Base-by-base conservation (phyloP, 306 rosid genomes). In the Echinosophora koreensis region DNA sequence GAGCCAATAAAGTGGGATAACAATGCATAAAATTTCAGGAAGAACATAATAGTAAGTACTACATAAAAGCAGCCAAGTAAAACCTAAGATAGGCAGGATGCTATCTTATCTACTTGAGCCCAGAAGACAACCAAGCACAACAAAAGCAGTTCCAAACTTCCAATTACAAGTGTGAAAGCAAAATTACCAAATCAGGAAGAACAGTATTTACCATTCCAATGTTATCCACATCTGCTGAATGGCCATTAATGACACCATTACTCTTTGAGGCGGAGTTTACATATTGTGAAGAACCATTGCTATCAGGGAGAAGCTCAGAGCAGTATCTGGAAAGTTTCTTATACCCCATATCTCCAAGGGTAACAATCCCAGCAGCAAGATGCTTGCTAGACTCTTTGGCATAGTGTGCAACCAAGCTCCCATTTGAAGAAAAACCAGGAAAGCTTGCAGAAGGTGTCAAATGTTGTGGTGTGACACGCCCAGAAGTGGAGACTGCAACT, bases 361-460 rank as follows among this genome's bases (percentile, higher is more conserved):
- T 84, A 51, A 81, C 86, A 66, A 92, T 90, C 9, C 97, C 93
- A 9, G 76, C 85, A 42, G 97, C 97, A 77, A 92, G 89, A 69
- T 92, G 97, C 88, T 86, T 90, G 82, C 97, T 90, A 30, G 97
- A 90, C 68, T 92, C 89, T 80, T 89, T 92, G 37, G 97, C 96
- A 83, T 88, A 90, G 84, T 90, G 97, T 38, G 89, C 92, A 79
- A 92, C 96, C 76, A 88, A 62, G 82, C 91, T 86, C 61, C 96
- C 97, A 77, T 90, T 92, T 54, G 93, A 87, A 82, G 93, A 81
- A 78, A 84, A 87, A 54, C 84, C 78, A 72, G 91, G 84, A 84
- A 84, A 79, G 77, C 97, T 86, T 38, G 88, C 86, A 65, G 93
- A 88, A 77, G 89, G 82, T 71, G 84, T 81, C 77, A 92, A 73